Base-by-base conservation (phyloP, 2,329 filamentous ascomycete genomes). In the Coniochaeta pulveracea region DNA sequence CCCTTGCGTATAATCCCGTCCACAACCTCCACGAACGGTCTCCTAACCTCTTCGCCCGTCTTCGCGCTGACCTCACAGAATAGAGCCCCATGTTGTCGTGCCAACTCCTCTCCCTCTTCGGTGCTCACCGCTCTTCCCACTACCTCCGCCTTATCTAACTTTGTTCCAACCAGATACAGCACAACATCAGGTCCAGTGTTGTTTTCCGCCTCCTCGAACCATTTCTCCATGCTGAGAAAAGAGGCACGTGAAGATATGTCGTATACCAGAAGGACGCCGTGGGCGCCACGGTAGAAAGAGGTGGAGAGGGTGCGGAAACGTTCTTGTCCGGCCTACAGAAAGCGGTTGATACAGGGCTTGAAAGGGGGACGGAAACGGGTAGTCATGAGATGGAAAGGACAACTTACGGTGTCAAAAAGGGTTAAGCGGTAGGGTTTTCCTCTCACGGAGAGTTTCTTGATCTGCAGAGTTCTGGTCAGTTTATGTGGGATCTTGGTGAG, bases 11-110 rank as follows among this genome's bases (percentile, higher is more conserved):
- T 58, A 39, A 72, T 64, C 38, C 50, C 51, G 41, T 67, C 61
- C 18, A 72, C 63, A 28, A 69, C 55, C 33, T 69, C 66, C 29
- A 68, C 51, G 46, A 73, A 73, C 12, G 66, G 62, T 45, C 52
- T 55, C 38, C 60, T 52, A 15, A 71, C 60, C 44, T 69, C 64
- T 45, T 69, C 63, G 31, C 63, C 54, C 16, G 66, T 69, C 54
- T 68, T 68, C 27, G 64, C 57, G 46, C 67, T 72, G 26, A 63
- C 63, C 50, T 73, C 69, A 41, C 65, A 69, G 48, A 71, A 72
- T 6, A 53, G 50, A 3, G 58, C 60, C 10, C 58, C 60, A 35
- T 65, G 58, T 10, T 56, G 54, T 30, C 56, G 52, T 3, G 67
- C 68, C 29, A 70, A 54, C 10, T 55, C 55, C 33, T 50, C 50